Conservation (phyloP, 495 filamentous ascomycete genomes). For the Tuber umbilicatum region DNA sequence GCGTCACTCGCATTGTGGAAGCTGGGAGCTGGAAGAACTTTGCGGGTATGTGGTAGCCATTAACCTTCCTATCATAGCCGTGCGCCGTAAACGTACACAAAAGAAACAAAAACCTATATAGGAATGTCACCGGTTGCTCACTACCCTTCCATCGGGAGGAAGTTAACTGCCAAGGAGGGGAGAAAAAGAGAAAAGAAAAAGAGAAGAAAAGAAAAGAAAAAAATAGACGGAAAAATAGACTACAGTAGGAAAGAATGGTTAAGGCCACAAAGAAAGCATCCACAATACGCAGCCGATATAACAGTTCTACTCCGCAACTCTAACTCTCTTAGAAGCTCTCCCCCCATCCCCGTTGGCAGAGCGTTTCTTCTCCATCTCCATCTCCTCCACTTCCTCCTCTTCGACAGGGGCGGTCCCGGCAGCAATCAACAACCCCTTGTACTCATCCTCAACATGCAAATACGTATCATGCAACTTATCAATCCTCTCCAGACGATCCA, state of each 20-base stretch:
- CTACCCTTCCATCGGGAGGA: not conserved
- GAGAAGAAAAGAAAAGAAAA: not conserved
- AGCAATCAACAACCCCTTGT: conserved; percentile 58
- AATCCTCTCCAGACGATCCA: conserved; percentile 68
- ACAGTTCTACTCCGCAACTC: conserved; percentile 52
- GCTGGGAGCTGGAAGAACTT: not conserved
- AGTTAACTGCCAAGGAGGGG: not conserved
- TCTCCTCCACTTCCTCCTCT: conserved; percentile 75
- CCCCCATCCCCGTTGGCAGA: conserved; percentile 41
- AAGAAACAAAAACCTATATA: not conserved
- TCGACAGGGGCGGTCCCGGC: conserved; percentile 59
- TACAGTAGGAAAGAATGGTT: not conserved
- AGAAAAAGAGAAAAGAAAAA: not conserved
- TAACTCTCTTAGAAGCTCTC: conserved; percentile 74
- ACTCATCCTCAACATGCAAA: conserved; percentile 72
- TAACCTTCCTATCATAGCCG: not conserved
- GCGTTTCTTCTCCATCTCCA: conserved; percentile 50
- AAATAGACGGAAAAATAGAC: not conserved
- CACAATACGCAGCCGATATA: conserved; percentile 5
- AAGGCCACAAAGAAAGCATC: not conserved
- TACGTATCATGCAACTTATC: conserved; percentile 76
- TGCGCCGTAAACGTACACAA: not conserved
- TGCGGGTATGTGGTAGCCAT: not conserved
- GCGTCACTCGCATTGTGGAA: not conserved
- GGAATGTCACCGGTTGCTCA: not conserved